phyloP scores from a whole-genome alignment of 306 rosid genomes.

The Medicago arabica region DNA sequence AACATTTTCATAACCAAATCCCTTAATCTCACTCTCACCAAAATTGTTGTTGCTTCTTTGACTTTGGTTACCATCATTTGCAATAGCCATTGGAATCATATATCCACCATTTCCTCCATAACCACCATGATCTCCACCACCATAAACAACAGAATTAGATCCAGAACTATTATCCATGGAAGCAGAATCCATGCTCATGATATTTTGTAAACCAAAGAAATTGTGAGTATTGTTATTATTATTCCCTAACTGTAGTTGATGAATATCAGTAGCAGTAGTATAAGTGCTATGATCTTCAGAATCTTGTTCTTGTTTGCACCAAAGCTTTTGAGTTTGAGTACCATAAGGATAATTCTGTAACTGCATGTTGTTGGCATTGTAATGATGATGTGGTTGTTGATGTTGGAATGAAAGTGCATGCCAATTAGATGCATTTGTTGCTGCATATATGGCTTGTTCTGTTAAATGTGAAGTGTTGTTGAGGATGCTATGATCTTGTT shows the following conservation, averaged over 20 bases:
- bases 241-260: constrained; percentile 55
- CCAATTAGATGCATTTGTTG: constrained; percentile 45
- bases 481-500: constrained; percentile 27
- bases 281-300: constrained; percentile 35
- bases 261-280: constrained; percentile 39
- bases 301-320: constrained; percentile 86
- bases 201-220: constrained; percentile 56
- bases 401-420: constrained; percentile 68
- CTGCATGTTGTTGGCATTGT: constrained; percentile 29
- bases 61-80: constrained; percentile 36
- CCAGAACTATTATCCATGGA: constrained; percentile 77
- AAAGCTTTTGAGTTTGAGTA: constrained; percentile 49
- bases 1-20: constrained; percentile 50
- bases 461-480: constrained; percentile 44
- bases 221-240: constrained; percentile 49
- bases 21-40: constrained; percentile 46
- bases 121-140: constrained; percentile 35
- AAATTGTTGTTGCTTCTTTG: constrained; percentile 44
- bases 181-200: constrained; percentile 58
- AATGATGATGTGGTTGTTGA: constrained; percentile 38
- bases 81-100: constrained; percentile 54
- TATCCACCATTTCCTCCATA: constrained; percentile 48
- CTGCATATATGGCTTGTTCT: constrained; percentile 38
- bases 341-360: constrained; percentile 52
- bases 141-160: constrained; percentile 46